Percentiles rank a stretch among this genome's conserved stretches.
Conservation (phyloP, 2,329 filamentous ascomycete genomes). For the Helminthosporium solani region DNA sequence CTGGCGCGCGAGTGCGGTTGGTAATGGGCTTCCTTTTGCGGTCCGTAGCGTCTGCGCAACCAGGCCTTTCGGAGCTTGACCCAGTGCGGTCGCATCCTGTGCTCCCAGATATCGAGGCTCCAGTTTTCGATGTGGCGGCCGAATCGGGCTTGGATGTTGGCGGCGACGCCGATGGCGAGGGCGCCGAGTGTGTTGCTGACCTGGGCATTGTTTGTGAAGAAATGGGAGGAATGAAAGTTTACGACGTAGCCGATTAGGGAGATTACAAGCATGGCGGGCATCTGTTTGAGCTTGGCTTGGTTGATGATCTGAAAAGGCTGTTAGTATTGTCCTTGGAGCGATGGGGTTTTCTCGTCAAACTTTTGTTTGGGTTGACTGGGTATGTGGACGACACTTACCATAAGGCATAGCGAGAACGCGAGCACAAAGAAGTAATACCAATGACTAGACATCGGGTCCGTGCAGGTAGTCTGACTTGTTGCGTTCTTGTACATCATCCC, state of each 20-base stretch:
- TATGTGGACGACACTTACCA: constrained; percentile 36
- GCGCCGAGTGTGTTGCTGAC: constrained; percentile 77
- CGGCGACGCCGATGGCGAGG: constrained; percentile 72
- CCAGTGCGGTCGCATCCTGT: constrained; percentile 47
- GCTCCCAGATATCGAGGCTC: constrained; percentile 57
- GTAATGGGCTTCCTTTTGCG: neutral
- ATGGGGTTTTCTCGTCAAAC: no score
- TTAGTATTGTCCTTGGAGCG: no score
- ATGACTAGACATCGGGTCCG: constrained; percentile 51
- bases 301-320: constrained; percentile 60
- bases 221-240: constrained; percentile 69
- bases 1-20: constrained; percentile 17
- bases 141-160: constrained; percentile 75
- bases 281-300: constrained; percentile 77
- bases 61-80: constrained; percentile 29
- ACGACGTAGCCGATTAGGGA: constrained; percentile 72
- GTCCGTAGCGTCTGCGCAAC: constrained; percentile 22
- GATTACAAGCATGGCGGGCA: constrained; percentile 73
- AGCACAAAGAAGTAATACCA: constrained; percentile 73
- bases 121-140: constrained; percentile 60
- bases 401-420: constrained; percentile 70
- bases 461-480: constrained; percentile 47
- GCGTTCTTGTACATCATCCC: constrained; percentile 51
- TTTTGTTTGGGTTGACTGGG: no score
- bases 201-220: constrained; percentile 69